Conservation (phyloP, 2,329 filamentous ascomycete genomes). For the Huntiella bhutanensis region DNA sequence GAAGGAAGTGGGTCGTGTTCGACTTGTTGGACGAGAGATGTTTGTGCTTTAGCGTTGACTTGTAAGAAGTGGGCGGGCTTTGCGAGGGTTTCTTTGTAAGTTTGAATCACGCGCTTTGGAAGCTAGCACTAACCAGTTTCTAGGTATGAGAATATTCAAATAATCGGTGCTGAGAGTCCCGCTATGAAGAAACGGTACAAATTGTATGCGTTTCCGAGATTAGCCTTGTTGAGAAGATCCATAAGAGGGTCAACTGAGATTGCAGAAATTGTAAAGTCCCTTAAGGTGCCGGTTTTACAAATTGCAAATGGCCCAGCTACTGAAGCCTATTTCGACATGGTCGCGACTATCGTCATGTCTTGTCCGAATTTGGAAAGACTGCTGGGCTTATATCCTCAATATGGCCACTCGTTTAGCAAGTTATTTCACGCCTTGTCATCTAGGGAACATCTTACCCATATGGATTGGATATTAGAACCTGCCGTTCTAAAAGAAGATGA, state of each 20-base stretch:
- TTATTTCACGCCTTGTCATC: constrained; percentile 42
- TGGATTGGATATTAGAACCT: constrained; percentile 38
- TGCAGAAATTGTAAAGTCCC: constrained; percentile 33
- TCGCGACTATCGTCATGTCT: constrained; percentile 43
- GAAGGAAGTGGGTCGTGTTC: constrained; percentile 33
- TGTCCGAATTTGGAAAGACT: constrained; percentile 45
- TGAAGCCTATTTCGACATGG: constrained; percentile 35
- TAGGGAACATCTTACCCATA: constrained; percentile 33
- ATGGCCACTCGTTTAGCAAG: constrained; percentile 36
- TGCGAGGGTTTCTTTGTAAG: constrained; percentile 32
- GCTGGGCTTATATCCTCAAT: constrained; percentile 32
- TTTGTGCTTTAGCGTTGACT: constrained; percentile 30
- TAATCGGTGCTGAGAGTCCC: constrained; percentile 37
- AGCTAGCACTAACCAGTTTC: not conserved
- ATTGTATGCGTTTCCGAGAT: constrained; percentile 29
- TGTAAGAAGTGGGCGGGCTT: constrained; percentile 33
- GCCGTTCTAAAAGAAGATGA: constrained; percentile 11
- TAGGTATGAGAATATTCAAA: constrained; percentile 38
- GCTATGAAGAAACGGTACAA: constrained; percentile 40
- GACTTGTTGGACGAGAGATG: constrained; percentile 47
- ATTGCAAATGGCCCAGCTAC: constrained; percentile 14
- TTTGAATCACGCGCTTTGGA: constrained; percentile 3
- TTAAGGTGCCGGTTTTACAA: constrained; percentile 35
- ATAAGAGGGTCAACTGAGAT: constrained; percentile 33
- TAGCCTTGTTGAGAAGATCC: constrained; percentile 38